Percentiles rank a stretch among this genome's conserved stretches.
These are phyloP conservation scores for Auricularia sp. DNA, from an alignment of 768 basidiomycete genomes.

Conservation along the genomic window DNA sequence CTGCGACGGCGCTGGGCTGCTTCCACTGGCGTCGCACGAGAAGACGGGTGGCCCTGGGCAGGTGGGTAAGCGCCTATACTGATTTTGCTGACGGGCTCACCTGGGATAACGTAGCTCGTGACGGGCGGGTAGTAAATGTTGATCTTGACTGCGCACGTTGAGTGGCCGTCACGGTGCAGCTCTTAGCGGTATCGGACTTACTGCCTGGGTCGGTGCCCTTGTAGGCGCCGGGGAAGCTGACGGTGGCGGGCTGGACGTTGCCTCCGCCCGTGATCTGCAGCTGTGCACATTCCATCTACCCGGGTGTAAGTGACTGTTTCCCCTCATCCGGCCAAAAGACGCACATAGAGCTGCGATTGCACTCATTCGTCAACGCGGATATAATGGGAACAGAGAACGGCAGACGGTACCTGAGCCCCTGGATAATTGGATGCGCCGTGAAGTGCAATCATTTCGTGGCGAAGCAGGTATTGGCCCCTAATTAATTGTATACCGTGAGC, in stretches of 20 bases:
- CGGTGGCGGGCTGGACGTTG: conserved; percentile 12
- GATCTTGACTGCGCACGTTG: conserved; percentile 14
- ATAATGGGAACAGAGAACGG: background rate
- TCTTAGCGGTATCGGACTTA: background rate
- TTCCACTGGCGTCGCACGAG: background rate
- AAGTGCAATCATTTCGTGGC: conserved; percentile 38
- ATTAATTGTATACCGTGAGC: no score
- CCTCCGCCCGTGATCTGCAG: conserved; percentile 26
- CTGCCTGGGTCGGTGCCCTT: conserved; percentile 23
- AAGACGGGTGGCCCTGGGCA: no score
- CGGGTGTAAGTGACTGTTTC: background rate
- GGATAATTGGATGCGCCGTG: conserved; percentile 36
- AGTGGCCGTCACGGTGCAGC: no score
- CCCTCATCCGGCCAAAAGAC: conserved; percentile 2
- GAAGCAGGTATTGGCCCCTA: conserved; percentile 37
- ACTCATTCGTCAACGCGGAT: background rate
- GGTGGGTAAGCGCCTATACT: no score
- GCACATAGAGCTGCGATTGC: conserved; percentile 39
- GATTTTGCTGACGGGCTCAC: background rate
- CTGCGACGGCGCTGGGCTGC: background rate
- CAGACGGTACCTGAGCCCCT: conserved; percentile 21
- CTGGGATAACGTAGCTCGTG: conserved; percentile 17
- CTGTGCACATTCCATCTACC: conserved; percentile 29
- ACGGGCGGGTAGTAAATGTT: conserved; percentile 18
- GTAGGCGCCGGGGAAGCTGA: conserved; percentile 15